phyloP scores from a whole-genome alignment of 805 yeast species.

The Candida arabinofermentans region DNA sequence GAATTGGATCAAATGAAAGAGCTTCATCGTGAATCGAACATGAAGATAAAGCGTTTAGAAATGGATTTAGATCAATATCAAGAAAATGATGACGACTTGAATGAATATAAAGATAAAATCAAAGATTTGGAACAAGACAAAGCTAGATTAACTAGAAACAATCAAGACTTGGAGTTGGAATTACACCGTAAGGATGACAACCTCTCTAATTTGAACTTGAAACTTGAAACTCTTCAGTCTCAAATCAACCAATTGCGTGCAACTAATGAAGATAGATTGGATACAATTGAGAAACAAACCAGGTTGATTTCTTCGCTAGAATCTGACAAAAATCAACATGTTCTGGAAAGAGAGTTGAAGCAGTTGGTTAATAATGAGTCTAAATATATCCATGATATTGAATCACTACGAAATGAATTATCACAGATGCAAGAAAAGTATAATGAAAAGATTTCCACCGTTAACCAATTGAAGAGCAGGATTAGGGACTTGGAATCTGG shows the following conservation, averaged over 20 bases:
- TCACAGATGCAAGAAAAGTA: conserved; percentile 8
- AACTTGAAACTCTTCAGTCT: neutral
- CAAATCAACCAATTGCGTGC: too few relatives aligned
- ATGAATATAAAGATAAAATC: conserved; percentile 1
- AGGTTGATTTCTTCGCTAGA: too few relatives aligned
- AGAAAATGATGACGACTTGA: neutral
- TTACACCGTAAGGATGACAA: conserved; percentile 14
- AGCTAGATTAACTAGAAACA: conserved; percentile 6
- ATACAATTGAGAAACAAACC: too few relatives aligned
- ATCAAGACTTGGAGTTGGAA: conserved; percentile 12
- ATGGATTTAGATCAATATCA: conserved; percentile 1
- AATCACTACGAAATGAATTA: conserved; percentile 22
- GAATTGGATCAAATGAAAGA: conserved; percentile 15
- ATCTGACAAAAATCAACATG: too few relatives aligned
- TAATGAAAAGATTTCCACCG: conserved; percentile 9
- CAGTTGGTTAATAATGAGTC: neutral
- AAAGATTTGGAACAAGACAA: conserved; percentile 3
- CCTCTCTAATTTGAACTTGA: neutral
- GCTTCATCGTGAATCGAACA: conserved; percentile 7
- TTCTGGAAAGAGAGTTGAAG: neutral
- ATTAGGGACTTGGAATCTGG: conserved; percentile 4
- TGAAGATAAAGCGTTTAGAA: conserved; percentile 4
- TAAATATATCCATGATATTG: conserved; percentile 11
- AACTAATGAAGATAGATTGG: too few relatives aligned
- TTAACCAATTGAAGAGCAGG: conserved; percentile 10